Conservation (phyloP, 2,329 filamentous ascomycete genomes). For the Monilinia polystroma region DNA sequence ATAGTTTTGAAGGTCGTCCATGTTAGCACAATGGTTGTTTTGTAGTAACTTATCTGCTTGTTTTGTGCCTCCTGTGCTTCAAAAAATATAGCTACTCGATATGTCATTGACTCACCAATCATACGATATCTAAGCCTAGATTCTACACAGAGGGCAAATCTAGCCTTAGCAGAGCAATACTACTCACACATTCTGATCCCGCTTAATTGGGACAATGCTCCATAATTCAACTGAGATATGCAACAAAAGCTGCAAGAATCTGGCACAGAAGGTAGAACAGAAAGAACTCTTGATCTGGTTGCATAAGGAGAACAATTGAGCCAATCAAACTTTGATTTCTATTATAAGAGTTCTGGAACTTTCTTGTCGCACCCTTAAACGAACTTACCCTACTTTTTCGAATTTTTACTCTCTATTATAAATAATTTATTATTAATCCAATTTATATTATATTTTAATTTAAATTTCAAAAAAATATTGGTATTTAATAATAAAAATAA, state of each 20-base stretch:
- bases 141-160: background rate
- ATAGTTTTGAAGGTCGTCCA: background rate
- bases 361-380: too few species aligned
- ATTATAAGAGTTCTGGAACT: background rate
- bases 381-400: too few species aligned
- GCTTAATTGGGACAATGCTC: background rate
- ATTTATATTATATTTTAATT: too few species aligned
- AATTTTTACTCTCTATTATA: too few species aligned
- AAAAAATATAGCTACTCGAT: background rate
- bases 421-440: too few species aligned
- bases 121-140: background rate
- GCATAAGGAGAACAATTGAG: background rate
- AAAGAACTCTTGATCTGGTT: background rate
- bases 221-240: constrained; percentile 10
- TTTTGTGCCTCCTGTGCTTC: too few species aligned
- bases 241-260: constrained; percentile 13
- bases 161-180: background rate
- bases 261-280: constrained; percentile 1
- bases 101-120: constrained; percentile 1
- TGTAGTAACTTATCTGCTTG: too few species aligned
- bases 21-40: background rate
- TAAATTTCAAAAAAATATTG: too few species aligned
- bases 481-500: too few species aligned
- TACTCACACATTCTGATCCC: constrained; percentile 6
- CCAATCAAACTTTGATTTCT: constrained; percentile 4